Evolutionary conservation across 345 rosid species (phyloP).

Genomic region (Arabidopsis arenosa): DNA sequence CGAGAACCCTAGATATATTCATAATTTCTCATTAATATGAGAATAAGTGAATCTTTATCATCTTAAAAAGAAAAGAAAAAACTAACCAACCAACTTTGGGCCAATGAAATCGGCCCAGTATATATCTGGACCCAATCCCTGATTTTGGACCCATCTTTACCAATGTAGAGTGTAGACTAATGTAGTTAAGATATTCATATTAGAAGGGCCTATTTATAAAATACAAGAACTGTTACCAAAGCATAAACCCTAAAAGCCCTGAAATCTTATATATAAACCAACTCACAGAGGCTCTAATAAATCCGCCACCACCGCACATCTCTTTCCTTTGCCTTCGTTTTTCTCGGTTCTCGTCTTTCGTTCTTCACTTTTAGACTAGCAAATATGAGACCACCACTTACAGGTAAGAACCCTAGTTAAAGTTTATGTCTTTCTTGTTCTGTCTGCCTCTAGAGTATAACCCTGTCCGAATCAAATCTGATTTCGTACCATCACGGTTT

Average conservation of each 20-base stretch:
- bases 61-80: too few species aligned
- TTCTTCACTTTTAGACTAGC: background rate
- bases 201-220: background rate
- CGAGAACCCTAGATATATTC: background rate
- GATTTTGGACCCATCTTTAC: background rate
- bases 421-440: background rate
- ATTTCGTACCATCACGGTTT: background rate
- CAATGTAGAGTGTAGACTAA: background rate
- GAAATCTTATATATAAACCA: slow-evolving; percentile 6
- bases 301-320: slow-evolving; percentile 1
- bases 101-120: background rate
- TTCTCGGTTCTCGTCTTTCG: background rate
- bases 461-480: background rate
- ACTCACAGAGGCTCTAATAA: background rate
- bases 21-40: too few species aligned
- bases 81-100: background rate
- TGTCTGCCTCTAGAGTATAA: background rate
- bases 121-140: background rate
- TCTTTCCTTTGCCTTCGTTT: background rate
- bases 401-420: slow-evolving; percentile 6
- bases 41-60: too few species aligned
- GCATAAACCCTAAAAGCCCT: slow-evolving; percentile 28
- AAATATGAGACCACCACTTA: slow-evolving; percentile 36
- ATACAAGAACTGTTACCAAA: background rate
- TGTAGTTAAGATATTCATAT: background rate